A percentile compares a stretch with the other conserved stretches of the same genome.
These are phyloP conservation scores for Aspergillus texensis DNA, from an alignment of 2,329 filamentous ascomycete genomes.

Conservation along the genomic window DNA sequence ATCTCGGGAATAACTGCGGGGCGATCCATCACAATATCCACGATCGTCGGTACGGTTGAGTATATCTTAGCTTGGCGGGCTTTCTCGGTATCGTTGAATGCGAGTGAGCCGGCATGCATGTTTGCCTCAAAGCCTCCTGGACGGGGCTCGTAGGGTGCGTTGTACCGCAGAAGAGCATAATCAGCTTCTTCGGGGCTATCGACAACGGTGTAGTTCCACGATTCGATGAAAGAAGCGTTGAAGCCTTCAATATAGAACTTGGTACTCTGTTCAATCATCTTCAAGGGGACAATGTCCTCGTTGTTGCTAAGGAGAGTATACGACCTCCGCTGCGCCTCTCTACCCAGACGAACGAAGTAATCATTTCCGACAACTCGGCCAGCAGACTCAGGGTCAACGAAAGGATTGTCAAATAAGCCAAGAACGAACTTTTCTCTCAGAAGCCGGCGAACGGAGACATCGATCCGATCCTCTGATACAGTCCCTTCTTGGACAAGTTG, in stretches of 20 bases:
- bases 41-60: neutral
- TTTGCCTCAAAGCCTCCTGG: neutral
- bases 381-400: neutral
- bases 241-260: neutral
- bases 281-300: neutral
- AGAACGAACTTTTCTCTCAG: neutral
- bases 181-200: neutral
- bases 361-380: neutral
- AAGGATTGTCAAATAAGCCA: neutral
- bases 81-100: neutral
- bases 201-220: neutral
- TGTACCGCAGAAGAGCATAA: neutral
- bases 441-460: neutral
- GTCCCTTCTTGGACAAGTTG: neutral
- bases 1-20: neutral
- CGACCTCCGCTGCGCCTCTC: neutral
- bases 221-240: neutral
- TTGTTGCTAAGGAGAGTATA: neutral
- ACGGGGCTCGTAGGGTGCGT: neutral
- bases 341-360: neutral
- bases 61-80: neutral
- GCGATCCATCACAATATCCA: neutral
- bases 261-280: neutral
- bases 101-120: neutral
- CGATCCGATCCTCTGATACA: neutral